Base-by-base conservation (phyloP, 345 rosid genomes). In the Raphanus sativus region DNA sequence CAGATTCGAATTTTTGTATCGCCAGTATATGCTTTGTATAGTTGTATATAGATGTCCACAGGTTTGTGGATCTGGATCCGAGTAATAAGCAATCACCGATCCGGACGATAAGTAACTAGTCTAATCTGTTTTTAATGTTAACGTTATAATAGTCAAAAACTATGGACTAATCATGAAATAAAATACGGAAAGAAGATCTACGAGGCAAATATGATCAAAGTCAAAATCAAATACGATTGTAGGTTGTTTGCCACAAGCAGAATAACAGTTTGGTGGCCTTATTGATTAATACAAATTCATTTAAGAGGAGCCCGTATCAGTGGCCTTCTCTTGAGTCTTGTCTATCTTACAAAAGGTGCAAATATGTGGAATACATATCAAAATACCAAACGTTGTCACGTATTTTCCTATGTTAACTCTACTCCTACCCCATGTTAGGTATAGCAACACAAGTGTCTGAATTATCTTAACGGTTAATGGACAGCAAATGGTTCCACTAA, bases 1-100 rank as follows among this genome's bases (percentile, higher is more conserved):
- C 42, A 69, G 4, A 25, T 62, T 76, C 74, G 24, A 75, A 2
- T 30, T 65, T 74, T 63, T 48, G 54, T 48, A 1, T 40, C 3
- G 0, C 10, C 42, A 42, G 50, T 42, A 42, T 48, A 48, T 48
- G 54, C 54, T 42, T 10, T 42, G 6, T 17, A 17, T 55, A 55
- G 28, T 17, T 55, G 60, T 17, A 17, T 52, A 34, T 38, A 50
- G 4, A 55, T 56, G 21, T 56, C 13, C 62, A 21, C 8, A 55
- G 29, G 29, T 55, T 55, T 21, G 60, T 21, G 25, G 61, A 56
- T 56, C 29, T 9, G 11, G 61, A 56, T 56, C 61, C 28, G 29
- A 21, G 28, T 56, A 56, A 56, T 21, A 8, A 21, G 28, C 12
- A 13, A 13, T 56, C 61, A 3, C 60, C 8, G 11, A 0, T 54